Percentiles rank a stretch among this genome's conserved stretches.
These are phyloP conservation scores for Hypocreales sp. DNA, from an alignment of 2,329 filamentous ascomycete species.

Conservation along the genomic window DNA sequence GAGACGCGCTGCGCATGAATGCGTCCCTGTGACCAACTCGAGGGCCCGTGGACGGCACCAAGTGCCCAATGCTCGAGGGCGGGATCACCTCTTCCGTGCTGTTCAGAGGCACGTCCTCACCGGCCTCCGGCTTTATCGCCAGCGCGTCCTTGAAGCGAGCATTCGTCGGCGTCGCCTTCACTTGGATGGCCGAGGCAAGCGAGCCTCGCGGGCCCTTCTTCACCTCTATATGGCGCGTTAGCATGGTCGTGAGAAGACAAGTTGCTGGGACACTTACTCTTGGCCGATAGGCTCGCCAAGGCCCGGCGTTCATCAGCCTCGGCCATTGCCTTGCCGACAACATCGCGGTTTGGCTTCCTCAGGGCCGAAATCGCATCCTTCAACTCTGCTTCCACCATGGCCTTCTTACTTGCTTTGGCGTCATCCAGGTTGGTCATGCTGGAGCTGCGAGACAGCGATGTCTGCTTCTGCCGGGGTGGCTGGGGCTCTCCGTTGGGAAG, in stretches of 20 bases:
- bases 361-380: conserved; percentile 59
- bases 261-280: conserved; percentile 32
- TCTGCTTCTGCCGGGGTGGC: conserved; percentile 22
- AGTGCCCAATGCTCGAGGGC: conserved; percentile 20
- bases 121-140: conserved; percentile 12
- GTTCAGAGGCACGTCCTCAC: conserved; percentile 7
- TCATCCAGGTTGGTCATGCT: conserved; percentile 37
- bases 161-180: conserved; percentile 43
- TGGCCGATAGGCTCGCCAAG: conserved; percentile 25
- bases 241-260: too few relatives aligned
- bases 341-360: conserved; percentile 59
- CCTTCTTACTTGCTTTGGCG: conserved; percentile 47
- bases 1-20: conserved; percentile 14
- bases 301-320: conserved; percentile 51
- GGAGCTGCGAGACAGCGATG: conserved; percentile 21
- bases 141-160: conserved; percentile 37
- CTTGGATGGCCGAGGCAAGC: conserved; percentile 23
- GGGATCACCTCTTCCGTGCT: conserved; percentile 16
- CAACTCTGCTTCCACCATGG: conserved; percentile 52
- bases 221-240: conserved; percentile 28
- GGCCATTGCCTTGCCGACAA: conserved; percentile 50
- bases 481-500: conserved; percentile 27
- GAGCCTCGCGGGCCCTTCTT: conserved; percentile 32
- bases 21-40: conserved; percentile 14
- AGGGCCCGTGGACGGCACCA: conserved; percentile 26